Conservation (phyloP, 345 rosid species). For the Camelina laxa region DNA sequence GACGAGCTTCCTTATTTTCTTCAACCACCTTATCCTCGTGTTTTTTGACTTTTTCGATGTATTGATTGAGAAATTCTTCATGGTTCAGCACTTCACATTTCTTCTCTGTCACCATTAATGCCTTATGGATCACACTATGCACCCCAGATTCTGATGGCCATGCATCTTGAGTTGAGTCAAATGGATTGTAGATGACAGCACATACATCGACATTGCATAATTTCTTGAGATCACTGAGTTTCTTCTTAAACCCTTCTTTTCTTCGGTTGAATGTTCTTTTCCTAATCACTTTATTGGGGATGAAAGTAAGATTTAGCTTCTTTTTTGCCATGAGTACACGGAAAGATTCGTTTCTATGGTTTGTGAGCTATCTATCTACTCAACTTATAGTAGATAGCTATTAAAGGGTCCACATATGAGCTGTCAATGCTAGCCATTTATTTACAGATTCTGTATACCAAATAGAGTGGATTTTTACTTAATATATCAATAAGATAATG, state of each 20-base stretch:
- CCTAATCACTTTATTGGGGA: not conserved
- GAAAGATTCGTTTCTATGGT: not conserved
- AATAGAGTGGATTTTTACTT: too few species aligned
- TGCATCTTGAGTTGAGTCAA: not conserved
- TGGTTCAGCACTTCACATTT: not conserved
- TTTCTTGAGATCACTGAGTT: not conserved
- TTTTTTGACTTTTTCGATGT: not conserved
- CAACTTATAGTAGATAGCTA: too few species aligned
- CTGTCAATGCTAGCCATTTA: too few species aligned
- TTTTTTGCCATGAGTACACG: slow-evolving; percentile 11
- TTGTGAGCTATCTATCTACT: too few species aligned
- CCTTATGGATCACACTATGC: not conserved
- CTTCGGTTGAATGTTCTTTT: not conserved
- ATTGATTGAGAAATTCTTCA: not conserved
- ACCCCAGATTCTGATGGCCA: not conserved
- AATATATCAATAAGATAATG: too few species aligned
- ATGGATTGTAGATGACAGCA: not conserved
- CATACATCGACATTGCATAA: not conserved
- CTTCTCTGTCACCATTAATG: not conserved
- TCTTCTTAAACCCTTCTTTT: not conserved
- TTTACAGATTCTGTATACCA: too few species aligned
- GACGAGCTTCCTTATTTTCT: not conserved
- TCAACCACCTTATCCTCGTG: not conserved
- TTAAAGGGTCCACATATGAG: too few species aligned
- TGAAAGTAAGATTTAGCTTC: not conserved